These are phyloP conservation scores for Fonsecaea multimorphosa DNA, from an alignment of 2,329 filamentous ascomycete species.

Conservation along the genomic window DNA sequence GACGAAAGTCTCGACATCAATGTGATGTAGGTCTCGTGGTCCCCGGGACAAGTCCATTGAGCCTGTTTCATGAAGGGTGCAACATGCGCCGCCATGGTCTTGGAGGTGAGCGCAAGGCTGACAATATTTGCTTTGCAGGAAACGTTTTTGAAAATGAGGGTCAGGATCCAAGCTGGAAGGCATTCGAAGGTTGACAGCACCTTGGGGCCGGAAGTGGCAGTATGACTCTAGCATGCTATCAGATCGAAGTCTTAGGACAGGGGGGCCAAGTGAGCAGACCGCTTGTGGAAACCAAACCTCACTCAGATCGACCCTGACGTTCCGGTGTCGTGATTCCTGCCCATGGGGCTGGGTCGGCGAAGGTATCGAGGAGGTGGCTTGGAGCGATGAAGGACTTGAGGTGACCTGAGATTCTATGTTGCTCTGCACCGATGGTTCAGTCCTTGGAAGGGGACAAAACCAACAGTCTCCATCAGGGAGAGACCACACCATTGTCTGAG, in stretches of 20 bases:
- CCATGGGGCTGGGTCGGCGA: not conserved
- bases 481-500: constrained; percentile 1
- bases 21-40: not conserved
- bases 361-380: not conserved
- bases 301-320: not conserved
- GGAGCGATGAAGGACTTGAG: too few relatives aligned
- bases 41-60: not conserved
- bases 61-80: not conserved
- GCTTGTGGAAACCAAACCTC: constrained; percentile 3
- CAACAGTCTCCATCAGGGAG: constrained; percentile 14
- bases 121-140: not conserved
- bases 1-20: constrained; percentile 3
- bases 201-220: not conserved
- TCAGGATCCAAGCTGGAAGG: not conserved
- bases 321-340: not conserved
- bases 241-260: not conserved
- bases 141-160: not conserved
- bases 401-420: not conserved
- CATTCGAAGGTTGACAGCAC: constrained; percentile 1
- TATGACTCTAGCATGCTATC: not conserved
- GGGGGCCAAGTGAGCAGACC: not conserved
- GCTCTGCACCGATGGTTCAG: not conserved
- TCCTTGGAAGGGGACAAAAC: constrained; percentile 1
- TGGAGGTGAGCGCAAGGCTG: constrained; percentile 11
- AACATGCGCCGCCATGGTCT: not conserved